Evolutionary conservation across 495 filamentous ascomycete genomes (phyloP).

Genomic region (Penicillium bovifimosum): DNA sequence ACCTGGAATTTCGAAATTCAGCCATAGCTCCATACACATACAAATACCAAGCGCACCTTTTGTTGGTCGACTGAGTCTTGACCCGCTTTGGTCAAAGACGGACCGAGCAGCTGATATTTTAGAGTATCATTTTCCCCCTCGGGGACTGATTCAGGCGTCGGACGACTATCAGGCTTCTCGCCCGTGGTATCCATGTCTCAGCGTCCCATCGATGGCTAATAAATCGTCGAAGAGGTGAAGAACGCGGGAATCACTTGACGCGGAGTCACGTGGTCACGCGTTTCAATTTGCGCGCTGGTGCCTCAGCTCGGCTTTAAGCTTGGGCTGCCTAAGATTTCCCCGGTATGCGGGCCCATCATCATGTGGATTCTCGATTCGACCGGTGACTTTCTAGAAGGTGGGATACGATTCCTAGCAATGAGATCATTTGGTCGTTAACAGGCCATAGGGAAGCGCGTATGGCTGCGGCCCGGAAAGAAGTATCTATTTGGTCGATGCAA

Average conservation of each 20-base stretch:
- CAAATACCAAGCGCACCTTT: slow-evolving; percentile 47
- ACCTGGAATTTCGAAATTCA: slow-evolving; percentile 45
- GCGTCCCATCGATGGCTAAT: slow-evolving; percentile 15
- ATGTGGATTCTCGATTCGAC: slow-evolving; percentile 48
- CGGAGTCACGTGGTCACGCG: slow-evolving; percentile 39
- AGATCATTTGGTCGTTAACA: slow-evolving; percentile 13
- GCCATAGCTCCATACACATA: neutral
- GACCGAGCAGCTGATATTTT: slow-evolving; percentile 75
- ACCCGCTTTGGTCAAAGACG: slow-evolving; percentile 88
- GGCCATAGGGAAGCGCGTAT: slow-evolving; percentile 60
- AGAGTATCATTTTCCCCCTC: slow-evolving; percentile 46
- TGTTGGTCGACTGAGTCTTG: slow-evolving; percentile 91
- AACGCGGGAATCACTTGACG: slow-evolving; percentile 13
- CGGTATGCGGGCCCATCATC: slow-evolving; percentile 1
- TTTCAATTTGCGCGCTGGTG: slow-evolving; percentile 24
- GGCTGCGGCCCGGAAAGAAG: slow-evolving; percentile 75
- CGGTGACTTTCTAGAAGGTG: slow-evolving; percentile 42
- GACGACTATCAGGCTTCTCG: slow-evolving; percentile 14
- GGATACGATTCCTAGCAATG: neutral
- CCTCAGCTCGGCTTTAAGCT: neutral
- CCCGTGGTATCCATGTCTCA: slow-evolving; percentile 24
- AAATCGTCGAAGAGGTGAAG: slow-evolving; percentile 4
- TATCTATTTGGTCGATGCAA: slow-evolving; percentile 71
- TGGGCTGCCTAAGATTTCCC: slow-evolving; percentile 2
- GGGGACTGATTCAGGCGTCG: neutral